A percentile compares a stretch with the other conserved stretches of the same genome.
phyloP scores from a whole-genome alignment of 352 stramenopile genomes.

The Pilasporangium apinafurcum region DNA sequence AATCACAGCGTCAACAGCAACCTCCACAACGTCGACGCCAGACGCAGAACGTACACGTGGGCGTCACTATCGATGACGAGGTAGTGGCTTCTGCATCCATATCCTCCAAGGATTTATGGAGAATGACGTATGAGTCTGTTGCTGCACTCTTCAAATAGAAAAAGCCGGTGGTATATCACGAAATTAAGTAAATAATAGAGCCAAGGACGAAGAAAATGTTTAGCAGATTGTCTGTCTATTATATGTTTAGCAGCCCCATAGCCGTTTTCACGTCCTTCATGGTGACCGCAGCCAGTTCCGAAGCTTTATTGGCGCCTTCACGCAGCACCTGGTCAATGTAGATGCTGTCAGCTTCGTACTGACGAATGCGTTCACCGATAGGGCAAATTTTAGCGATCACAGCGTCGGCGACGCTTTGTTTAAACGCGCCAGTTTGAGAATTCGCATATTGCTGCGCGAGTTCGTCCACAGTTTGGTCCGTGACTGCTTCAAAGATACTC shows the following conservation, averaged over 20 bases:
- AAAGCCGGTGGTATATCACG: too few species aligned
- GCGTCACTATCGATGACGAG: slow-evolving; percentile 19
- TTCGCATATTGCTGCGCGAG: slow-evolving; percentile 53
- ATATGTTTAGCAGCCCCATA: slow-evolving; percentile 42
- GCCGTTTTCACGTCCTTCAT: slow-evolving; percentile 74
- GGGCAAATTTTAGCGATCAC: slow-evolving; percentile 94
- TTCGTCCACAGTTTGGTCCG: slow-evolving; percentile 71
- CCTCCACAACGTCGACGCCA: slow-evolving; percentile 7
- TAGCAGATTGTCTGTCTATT: background rate
- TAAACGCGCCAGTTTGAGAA: slow-evolving; percentile 89
- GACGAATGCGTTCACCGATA: slow-evolving; percentile 91
- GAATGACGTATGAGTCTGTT: slow-evolving; percentile 17
- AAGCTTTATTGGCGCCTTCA: slow-evolving; percentile 70
- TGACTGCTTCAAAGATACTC: slow-evolving; percentile 82
- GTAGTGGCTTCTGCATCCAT: slow-evolving; percentile 9
- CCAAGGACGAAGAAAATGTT: background rate
- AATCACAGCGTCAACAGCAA: slow-evolving; percentile 4
- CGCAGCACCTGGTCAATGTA: slow-evolving; percentile 89
- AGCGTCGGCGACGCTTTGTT: slow-evolving; percentile 92
- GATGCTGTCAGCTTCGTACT: slow-evolving; percentile 87
- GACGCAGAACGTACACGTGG: slow-evolving; percentile 16
- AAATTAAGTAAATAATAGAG: too few species aligned
- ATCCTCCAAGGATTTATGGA: too few species aligned
- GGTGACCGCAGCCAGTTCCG: slow-evolving; percentile 49
- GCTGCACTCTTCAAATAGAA: slow-evolving; percentile 30